Evolutionary conservation across 1,284 basidiomycete species (phyloP), one percentile per base, ranked within the genome.

Genomic region (Pyrrhoderma lamaoense): DNA sequence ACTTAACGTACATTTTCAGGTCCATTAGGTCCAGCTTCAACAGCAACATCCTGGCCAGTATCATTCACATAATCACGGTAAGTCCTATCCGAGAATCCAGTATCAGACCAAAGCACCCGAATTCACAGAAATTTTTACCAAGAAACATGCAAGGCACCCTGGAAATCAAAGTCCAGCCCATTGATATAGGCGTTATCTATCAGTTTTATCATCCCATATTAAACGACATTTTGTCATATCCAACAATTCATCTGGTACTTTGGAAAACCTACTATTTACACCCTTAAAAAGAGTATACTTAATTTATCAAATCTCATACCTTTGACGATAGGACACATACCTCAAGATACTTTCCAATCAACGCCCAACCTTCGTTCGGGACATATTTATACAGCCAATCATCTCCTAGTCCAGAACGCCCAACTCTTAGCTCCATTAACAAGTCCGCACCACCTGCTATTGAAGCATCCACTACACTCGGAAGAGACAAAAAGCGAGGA

Each of bases 141-240:
- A 9, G 69, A 69, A 1, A 66, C 60, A 34, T 68, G 62, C n/a
- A 72, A 57, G 16, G 59, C 62, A 18, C 67, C 67, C 5, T 55
- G 53, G 14, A 48, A 44, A 45, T 70, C 68, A 42, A 70, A 68
- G 58, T 74, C 72, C 8, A 74, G 57, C 0, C 72, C 71, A 52
- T 73, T 73, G 58, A 73, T 72, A 55, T 73, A 73, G 3, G 68
- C 67, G 56, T 70, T 72, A 54, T 72, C 70, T 72, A 46, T 14
- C 9, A 18, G 25, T 8, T 31, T 38, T 19, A 22, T 38, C 43
- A 34, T 9, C 23, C 23, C 14, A 8, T n/a, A 18, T 34, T n/a
- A n/a, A n/a, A n/a, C n/a, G n/a, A n/a, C n/a, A n/a, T n/a, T n/a
- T n/a, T n/a, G n/a, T 40, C 11, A 5, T 40, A 16, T 5, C 7